phyloP scores from a whole-genome alignment of 1,284 basidiomycete genomes.

The Tranzscheliella williamsii region DNA sequence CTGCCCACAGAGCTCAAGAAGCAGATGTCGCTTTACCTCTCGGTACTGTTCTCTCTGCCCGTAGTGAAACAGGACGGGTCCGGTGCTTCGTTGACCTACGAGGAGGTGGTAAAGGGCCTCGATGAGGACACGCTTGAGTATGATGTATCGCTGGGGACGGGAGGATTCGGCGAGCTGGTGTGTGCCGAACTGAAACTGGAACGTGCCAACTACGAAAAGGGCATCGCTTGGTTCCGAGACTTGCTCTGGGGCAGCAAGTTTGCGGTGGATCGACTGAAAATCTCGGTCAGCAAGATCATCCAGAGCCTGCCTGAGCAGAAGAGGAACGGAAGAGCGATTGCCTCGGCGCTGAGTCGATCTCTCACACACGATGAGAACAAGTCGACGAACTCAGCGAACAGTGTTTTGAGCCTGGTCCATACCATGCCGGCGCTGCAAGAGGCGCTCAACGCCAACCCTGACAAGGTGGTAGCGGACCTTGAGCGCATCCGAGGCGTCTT shows the following conservation, averaged over 20 bases:
- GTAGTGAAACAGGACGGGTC: constrained; percentile 75
- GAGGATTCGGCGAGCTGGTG: constrained; percentile 73
- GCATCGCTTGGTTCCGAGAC: constrained; percentile 85
- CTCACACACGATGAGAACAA: constrained; percentile 71
- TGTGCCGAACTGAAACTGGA: constrained; percentile 76
- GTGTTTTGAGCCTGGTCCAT: constrained; percentile 75
- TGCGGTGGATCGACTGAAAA: constrained; percentile 81
- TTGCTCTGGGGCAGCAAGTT: constrained; percentile 82
- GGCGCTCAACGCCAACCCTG: constrained; percentile 64
- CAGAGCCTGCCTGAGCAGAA: constrained; percentile 93
- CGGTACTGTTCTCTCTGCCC: constrained; percentile 86
- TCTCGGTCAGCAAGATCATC: constrained; percentile 83
- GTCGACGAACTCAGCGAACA: constrained; percentile 75
- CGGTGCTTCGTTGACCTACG: constrained; percentile 69
- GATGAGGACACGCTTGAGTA: constrained; percentile 91
- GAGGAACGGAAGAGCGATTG: constrained; percentile 80
- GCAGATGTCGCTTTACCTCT: constrained; percentile 81
- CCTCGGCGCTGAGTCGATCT: constrained; percentile 73
- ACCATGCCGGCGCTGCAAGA: constrained; percentile 77
- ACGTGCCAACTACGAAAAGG: constrained; percentile 75
- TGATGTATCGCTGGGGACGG: constrained; percentile 73
- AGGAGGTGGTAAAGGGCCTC: constrained; percentile 86
- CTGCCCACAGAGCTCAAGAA: constrained; percentile 50
- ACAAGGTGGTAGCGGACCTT: constrained; percentile 44
- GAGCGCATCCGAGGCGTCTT: constrained; percentile 43